A percentile compares a stretch with the other conserved stretches of the same genome.
phyloP scores from a whole-genome alignment of 2,329 filamentous ascomycete species.

The Aspergillus alliaceus region DNA sequence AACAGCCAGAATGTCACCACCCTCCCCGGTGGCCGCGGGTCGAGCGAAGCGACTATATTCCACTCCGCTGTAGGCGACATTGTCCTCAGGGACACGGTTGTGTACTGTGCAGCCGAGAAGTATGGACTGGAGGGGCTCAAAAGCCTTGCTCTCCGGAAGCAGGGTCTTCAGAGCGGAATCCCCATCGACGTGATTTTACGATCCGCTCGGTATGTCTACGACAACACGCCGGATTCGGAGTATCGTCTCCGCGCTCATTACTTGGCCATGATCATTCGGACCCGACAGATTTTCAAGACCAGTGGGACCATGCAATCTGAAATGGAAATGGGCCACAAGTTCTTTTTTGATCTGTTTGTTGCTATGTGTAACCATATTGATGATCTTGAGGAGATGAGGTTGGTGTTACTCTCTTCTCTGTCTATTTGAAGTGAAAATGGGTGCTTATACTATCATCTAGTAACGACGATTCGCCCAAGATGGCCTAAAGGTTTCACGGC shows the following conservation, averaged over 20 bases:
- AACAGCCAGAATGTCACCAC: constrained; percentile 57
- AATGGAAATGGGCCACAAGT: constrained; percentile 91
- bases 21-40: constrained; percentile 58
- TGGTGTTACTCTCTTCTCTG: constrained; percentile 38
- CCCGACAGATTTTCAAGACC: constrained; percentile 95
- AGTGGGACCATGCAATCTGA: constrained; percentile 98
- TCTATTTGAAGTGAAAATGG: background rate
- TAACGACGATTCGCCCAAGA: background rate
- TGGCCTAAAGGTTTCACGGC: background rate
- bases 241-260: constrained; percentile 93
- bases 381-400: constrained; percentile 86
- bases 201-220: constrained; percentile 92
- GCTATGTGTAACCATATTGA: constrained; percentile 98
- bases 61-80: constrained; percentile 71
- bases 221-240: constrained; percentile 90
- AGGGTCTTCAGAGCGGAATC: constrained; percentile 89
- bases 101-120: constrained; percentile 90
- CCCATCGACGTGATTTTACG: constrained; percentile 88
- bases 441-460: background rate
- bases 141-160: constrained; percentile 86
- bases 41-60: constrained; percentile 74
- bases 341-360: constrained; percentile 98
- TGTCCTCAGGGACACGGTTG: constrained; percentile 85
- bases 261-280: constrained; percentile 94
- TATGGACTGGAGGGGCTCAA: constrained; percentile 93